Conservation (phyloP, 2,329 filamentous ascomycete species). For the Coniochaeta sp. region DNA sequence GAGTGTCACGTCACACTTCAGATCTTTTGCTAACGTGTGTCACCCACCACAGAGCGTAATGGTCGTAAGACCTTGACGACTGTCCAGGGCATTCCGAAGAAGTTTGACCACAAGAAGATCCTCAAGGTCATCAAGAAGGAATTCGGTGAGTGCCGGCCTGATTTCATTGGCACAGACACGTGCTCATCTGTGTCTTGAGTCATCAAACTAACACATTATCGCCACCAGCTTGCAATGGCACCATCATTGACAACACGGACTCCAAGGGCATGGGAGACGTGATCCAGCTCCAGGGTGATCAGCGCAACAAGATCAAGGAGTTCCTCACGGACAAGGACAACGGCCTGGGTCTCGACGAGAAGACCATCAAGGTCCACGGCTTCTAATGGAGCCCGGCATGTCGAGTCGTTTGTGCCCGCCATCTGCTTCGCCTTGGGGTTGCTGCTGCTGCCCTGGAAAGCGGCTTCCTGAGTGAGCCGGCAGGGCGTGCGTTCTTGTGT, state of each 20-base stretch:
- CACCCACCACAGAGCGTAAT: slow-evolving; percentile 91
- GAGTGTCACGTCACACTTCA: neutral
- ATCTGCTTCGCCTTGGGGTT: neutral
- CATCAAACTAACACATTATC: neutral
- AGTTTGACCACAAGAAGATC: slow-evolving; percentile 99
- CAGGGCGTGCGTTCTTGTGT: neutral
- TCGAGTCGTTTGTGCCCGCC: slow-evolving; percentile 16
- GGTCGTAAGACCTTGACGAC: slow-evolving; percentile 99
- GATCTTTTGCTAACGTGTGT: slow-evolving; percentile 30
- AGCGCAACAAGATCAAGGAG: slow-evolving; percentile 97
- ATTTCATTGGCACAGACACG: too few species aligned
- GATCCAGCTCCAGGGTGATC: slow-evolving; percentile 98
- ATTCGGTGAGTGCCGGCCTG: slow-evolving; percentile 60
- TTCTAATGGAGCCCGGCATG: slow-evolving; percentile 41
- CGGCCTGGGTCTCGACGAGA: slow-evolving; percentile 85
- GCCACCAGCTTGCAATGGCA: slow-evolving; percentile 90
- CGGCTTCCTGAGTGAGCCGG: neutral
- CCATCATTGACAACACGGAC: slow-evolving; percentile 74
- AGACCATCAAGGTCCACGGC: slow-evolving; percentile 86
- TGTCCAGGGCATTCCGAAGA: slow-evolving; percentile 96
- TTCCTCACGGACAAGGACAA: slow-evolving; percentile 96
- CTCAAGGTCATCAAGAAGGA: slow-evolving; percentile 99
- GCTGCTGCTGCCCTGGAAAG: neutral
- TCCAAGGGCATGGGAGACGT: slow-evolving; percentile 90
- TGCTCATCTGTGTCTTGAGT: neutral